Evolutionary conservation across 129 eudicot genomes (phyloP).

Genomic region (Lactuca sativa): DNA sequence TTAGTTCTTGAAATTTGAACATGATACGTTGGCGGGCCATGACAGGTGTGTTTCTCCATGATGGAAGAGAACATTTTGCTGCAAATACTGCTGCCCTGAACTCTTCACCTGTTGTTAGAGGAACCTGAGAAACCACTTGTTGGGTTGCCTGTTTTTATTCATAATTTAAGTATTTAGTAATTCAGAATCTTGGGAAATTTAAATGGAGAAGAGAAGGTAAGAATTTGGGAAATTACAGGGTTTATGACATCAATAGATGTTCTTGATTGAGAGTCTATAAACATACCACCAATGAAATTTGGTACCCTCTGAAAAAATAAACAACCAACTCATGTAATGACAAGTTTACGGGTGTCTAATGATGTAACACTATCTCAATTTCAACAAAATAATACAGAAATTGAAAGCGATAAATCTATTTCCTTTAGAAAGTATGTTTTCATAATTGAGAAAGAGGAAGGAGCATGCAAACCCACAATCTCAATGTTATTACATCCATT

Average conservation of each 20-base stretch:
- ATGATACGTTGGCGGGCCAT: conserved; percentile 82
- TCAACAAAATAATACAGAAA: conserved; percentile 8
- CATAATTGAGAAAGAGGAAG: too few species aligned
- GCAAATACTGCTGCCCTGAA: conserved; percentile 93
- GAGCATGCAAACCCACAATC: too few species aligned
- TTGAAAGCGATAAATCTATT: neutral
- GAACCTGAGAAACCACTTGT: conserved; percentile 85
- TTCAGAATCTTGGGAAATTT: neutral
- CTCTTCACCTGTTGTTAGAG: conserved; percentile 75
- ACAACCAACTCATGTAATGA: conserved; percentile 1
- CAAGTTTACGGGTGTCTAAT: neutral
- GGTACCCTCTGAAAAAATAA: conserved; percentile 70
- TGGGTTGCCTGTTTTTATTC: conserved; percentile 70
- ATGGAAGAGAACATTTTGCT: conserved; percentile 81
- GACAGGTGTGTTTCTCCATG: conserved; percentile 85
- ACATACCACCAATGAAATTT: conserved; percentile 79
- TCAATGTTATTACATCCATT: too few species aligned
- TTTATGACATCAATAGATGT: conserved; percentile 74
- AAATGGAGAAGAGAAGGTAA: neutral
- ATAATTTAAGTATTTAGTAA: neutral
- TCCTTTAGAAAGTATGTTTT: too few species aligned
- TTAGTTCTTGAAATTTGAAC: conserved; percentile 90
- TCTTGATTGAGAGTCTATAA: conserved; percentile 72
- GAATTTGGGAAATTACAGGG: conserved; percentile 57
- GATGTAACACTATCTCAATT: neutral